phyloP scores from a whole-genome alignment of 176 grass and related monocot genomes.

The Bromus sterilis region DNA sequence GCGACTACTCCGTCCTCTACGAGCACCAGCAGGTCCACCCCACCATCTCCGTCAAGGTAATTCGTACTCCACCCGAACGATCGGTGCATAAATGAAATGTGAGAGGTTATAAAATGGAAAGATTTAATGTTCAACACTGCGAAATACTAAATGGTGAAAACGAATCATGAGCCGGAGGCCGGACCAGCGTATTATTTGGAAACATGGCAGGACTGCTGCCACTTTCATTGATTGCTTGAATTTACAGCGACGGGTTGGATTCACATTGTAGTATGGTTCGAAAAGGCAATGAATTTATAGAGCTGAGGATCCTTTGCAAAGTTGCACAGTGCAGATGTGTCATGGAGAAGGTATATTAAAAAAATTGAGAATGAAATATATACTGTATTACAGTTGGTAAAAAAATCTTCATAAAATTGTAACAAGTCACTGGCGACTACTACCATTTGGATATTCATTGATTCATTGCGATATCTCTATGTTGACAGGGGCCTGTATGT shows the following conservation, averaged over 20 bases:
- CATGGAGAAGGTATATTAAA: too few relatives aligned
- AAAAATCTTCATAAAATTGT: neutral
- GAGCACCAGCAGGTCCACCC: slow-evolving; percentile 36
- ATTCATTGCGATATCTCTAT: neutral
- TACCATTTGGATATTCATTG: neutral
- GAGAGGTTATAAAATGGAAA: neutral
- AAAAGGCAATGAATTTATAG: neutral
- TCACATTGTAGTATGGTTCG: neutral
- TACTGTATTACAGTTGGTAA: too few relatives aligned
- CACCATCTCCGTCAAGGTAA: slow-evolving; percentile 69
- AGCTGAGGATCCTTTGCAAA: neutral
- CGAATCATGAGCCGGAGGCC: too few relatives aligned
- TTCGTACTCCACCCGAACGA: neutral
- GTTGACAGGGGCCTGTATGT: too few relatives aligned
- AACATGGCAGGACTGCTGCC: neutral
- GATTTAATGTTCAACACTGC: too few relatives aligned
- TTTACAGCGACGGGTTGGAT: neutral
- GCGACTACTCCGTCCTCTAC: slow-evolving; percentile 61
- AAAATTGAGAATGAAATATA: too few relatives aligned
- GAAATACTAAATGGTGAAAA: neutral
- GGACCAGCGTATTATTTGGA: neutral
- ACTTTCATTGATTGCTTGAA: neutral
- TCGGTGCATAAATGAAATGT: neutral
- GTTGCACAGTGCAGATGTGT: neutral
- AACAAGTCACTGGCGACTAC: neutral